Evolutionary conservation across 2,329 filamentous ascomycete genomes (phyloP), one percentile per base, ranked within the genome.

Genomic region (Calonectria henricotiae): DNA sequence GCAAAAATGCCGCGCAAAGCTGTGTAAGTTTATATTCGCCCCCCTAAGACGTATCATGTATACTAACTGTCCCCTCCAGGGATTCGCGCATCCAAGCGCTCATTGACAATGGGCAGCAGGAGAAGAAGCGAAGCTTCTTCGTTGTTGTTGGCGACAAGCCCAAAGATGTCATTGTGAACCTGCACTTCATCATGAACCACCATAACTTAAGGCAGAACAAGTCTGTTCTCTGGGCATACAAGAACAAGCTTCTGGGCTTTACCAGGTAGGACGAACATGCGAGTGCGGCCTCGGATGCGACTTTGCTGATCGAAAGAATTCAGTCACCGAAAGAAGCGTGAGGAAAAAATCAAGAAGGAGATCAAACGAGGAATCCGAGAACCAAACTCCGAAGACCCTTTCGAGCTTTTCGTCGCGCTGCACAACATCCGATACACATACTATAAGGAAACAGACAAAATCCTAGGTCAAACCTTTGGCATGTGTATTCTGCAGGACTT

Each of bases 381-480:
- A 83, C 90, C 93, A 72, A 98, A 99, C 82, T 89, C 91, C 65
- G 94, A 97, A 81, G 96, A 99, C 81, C 93, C 96, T 0, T 99
- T 99, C 86, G 96, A 99, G 85, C 90, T 98, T 65, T 99, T 98
- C 84, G 93, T 98, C 77, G 96, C 95, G 69, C 91, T 98, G 68
- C 94, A 98, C 85, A 95, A 98, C 83, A 98, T 99, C 81, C 93
- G 96, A 83, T 99, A 99, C 89, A 94, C 96, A 68, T 99, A 98
- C 88, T 99, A 99, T 87, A 99, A 99, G 85, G 96, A 99, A 86
- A 98, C 96, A 32, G 96, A 99, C 79, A 98, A 98, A 87, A 98
- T 99, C 80, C 85, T 98, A 67, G 96, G 96, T 81, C 97, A 98
- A 82, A 99, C 96, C 49, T 99, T 96, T 80, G 96, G 96, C 80